Evolutionary conservation across 495 filamentous ascomycete genomes (phyloP).

Genomic region (Daldinia caldariorum): DNA sequence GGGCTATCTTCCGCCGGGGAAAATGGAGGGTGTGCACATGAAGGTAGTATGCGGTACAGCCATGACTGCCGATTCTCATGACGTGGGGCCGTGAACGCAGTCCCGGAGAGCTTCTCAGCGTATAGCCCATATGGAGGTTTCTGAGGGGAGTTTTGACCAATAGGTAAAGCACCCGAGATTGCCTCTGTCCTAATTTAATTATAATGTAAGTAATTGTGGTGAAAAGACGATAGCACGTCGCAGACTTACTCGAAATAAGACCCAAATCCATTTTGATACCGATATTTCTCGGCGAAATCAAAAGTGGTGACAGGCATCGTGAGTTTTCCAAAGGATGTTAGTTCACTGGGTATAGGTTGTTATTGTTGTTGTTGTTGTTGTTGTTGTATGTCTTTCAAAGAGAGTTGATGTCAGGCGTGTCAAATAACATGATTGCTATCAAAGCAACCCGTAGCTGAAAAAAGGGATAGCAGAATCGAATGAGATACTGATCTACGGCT

Average conservation of each 20-base stretch:
- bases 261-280: constrained; percentile 74
- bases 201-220: constrained; percentile 9
- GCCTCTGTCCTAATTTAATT: constrained; percentile 55
- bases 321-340: constrained; percentile 5
- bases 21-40: constrained; percentile 83
- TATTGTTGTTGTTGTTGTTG: too few species aligned
- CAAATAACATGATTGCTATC: constrained; percentile 11
- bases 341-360: constrained; percentile 9
- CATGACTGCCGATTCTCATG: constrained; percentile 91
- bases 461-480: neutral
- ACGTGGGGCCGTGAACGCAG: constrained; percentile 90
- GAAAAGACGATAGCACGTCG: neutral
- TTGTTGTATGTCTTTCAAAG: neutral
- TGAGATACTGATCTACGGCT: constrained; percentile 30
- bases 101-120: constrained; percentile 92
- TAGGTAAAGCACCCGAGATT: constrained; percentile 58
- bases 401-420: neutral
- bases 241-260: constrained; percentile 67
- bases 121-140: constrained; percentile 87
- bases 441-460: neutral
- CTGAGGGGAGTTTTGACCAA: constrained; percentile 86
- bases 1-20: constrained; percentile 51
- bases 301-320: constrained; percentile 69
- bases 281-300: constrained; percentile 66
- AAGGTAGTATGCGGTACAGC: constrained; percentile 92